Base-by-base conservation (phyloP, 2,329 filamentous ascomycete species). In the Coniella lustricola region DNA sequence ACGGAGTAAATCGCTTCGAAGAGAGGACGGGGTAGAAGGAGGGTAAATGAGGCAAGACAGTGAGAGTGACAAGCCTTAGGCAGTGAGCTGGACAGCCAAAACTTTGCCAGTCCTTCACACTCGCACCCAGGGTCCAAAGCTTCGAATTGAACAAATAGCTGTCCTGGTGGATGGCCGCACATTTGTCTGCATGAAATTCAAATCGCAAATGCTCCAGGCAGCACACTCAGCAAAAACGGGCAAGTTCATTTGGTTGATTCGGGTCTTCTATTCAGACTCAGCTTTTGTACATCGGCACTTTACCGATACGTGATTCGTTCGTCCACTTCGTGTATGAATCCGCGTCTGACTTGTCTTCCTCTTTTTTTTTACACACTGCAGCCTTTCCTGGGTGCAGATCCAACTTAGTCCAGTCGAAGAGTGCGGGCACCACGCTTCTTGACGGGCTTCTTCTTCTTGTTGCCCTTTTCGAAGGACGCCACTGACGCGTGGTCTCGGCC, bases 401-500 rank as follows among this genome's bases (percentile, higher is more conserved):
- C 20, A 17, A n/a, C 64, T 63, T 81, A 90, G 60, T 90, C 87
- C 52, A 87, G 78, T 53, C 87, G 77, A 54, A 90, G 73, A 44
- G 82, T 76, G 57, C 84, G 78, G 36, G 85, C 73, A n/a, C 84
- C 86, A 62, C 79, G 80, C 68, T 83, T 83, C 75, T 87, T 90
- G 32, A 69, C 67, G 2, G 75, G 66, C 75, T 84, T 85, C 83
- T 87, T 90, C 79, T 86, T 89, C 79, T 90, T 90, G 67, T 85
- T 81, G 33, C 87, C 87, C 62, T 81, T 82, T 53, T 89, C 84
- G 62, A 91, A 91, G 7, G 83, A 78, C 25, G 77, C 73, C 2
- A 73, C 81, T 0, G 77, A 68, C 4, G 79, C 79, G 64, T 96
- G 91, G 60, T 95, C 89, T 65, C 93, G 82, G 48, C 90, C 91